A percentile compares a stretch with the other conserved stretches of the same genome.
These are phyloP conservation scores for Solanum piurae DNA, from an alignment of 257 asterid genomes.

Conservation along the genomic window DNA sequence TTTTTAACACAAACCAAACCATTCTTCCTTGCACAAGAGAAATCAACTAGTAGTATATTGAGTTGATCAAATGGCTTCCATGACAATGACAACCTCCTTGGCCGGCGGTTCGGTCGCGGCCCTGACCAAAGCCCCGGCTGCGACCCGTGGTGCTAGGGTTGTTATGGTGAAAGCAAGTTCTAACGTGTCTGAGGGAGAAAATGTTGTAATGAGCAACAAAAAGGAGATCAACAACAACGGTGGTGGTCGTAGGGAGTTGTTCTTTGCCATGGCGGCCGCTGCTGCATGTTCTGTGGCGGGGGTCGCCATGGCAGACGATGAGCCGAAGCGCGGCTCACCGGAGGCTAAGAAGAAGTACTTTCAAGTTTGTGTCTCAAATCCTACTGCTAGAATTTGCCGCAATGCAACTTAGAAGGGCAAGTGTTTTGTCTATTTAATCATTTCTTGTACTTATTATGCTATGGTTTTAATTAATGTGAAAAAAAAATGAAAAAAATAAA, in stretches of 20 bases:
- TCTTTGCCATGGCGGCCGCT: neutral
- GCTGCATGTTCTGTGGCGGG: neutral
- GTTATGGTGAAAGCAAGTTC: neutral
- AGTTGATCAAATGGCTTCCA: neutral
- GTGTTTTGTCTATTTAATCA: neutral
- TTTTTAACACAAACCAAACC: neutral
- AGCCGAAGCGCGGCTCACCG: neutral
- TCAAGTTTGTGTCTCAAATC: neutral
- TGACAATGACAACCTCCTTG: constrained; percentile 2
- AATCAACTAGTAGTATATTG: neutral
- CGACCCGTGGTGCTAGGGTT: neutral
- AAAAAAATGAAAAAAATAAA: neutral
- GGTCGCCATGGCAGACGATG: neutral
- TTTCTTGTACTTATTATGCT: neutral
- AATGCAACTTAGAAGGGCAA: neutral
- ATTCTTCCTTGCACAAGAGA: neutral
- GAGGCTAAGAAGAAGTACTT: neutral
- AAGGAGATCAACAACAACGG: neutral
- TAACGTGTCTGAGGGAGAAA: neutral
- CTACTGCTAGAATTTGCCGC: neutral
- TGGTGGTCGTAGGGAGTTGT: neutral
- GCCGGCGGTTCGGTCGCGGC: neutral
- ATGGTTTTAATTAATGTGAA: neutral
- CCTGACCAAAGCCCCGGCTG: neutral
- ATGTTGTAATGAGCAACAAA: neutral